Evolutionary conservation across 345 rosid genomes (phyloP), one percentile per base, ranked within the genome.

Genomic region (Raphanus sativus): DNA sequence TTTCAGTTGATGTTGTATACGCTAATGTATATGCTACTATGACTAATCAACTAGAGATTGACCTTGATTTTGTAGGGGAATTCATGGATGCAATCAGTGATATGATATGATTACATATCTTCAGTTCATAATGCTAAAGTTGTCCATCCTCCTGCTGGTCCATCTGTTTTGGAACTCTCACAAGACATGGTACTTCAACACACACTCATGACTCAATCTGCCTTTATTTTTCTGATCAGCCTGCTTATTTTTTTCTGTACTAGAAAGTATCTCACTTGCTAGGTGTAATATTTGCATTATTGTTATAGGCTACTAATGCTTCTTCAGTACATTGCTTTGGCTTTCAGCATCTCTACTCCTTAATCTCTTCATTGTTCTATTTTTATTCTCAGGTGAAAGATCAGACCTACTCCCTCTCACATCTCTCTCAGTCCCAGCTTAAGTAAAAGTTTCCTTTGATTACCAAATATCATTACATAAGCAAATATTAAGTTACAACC

Each of bases 351-450:
- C 34, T 42, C 3, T 38, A 5, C 52, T 16, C 38, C 38, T 38
- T 21, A 45, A 56, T 56, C 50, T 56, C 17, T 15, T 4, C 38
- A 13, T 64, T 9, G 52, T 30, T 50, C 13, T 4, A 28, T 33
- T 60, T 61, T 34, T 34, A 34, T 73, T 34, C 8, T 38, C 74
- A 94, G 98, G 85, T 91, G 69, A 91, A 94, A 84, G 97, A 91
- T 84, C 97, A 90, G 83, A 94, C 95, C 0, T 94, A 90, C 84
- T 94, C 91, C 86, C 97, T 94, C 76, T 91, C 97, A 15, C 97
- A 91, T 86, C 90, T 94, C 65, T 84, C 96, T 28, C 96, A 91
- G 70, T 67, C 79, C 40, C 96, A 91, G 81, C 94, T 94, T 11
- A 94, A 81, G 67, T 81, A 82, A 56, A 88, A 94, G 94, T 88